Percentiles rank a stretch among this genome's conserved stretches.
Evolutionary conservation across 768 basidiomycete genomes (phyloP).

Genomic region (Psilocybe cubensis): DNA sequence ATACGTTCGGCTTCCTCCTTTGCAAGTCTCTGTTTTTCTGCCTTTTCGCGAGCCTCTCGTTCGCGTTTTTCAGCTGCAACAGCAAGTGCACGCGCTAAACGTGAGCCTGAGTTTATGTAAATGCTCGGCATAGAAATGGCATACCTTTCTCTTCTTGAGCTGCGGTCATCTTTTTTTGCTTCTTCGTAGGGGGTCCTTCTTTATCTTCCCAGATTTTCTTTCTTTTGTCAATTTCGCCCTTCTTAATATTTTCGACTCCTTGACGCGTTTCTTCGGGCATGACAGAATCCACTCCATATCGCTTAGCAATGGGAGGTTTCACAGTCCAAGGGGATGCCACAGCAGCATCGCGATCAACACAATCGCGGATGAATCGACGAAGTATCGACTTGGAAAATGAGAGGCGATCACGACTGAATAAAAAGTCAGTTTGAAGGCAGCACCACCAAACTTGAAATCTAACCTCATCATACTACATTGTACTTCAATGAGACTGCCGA

Average conservation of each 20-base stretch:
- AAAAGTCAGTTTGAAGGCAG: neutral
- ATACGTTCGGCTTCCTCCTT: slow-evolving; percentile 76
- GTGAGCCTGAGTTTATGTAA: slow-evolving; percentile 25
- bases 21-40: slow-evolving; percentile 62
- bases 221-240: slow-evolving; percentile 89
- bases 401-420: slow-evolving; percentile 84
- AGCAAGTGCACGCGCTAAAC: slow-evolving; percentile 21
- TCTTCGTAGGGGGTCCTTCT: slow-evolving; percentile 80
- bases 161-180: slow-evolving; percentile 76
- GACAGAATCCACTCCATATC: slow-evolving; percentile 82
- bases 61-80: slow-evolving; percentile 64
- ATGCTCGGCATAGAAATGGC: slow-evolving; percentile 8
- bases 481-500: slow-evolving; percentile 84
- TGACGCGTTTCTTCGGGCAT: slow-evolving; percentile 87
- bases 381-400: slow-evolving; percentile 97
- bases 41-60: slow-evolving; percentile 70
- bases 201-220: slow-evolving; percentile 92
- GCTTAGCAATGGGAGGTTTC: slow-evolving; percentile 80
- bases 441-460: slow-evolving; percentile 20
- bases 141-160: slow-evolving; percentile 78
- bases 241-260: slow-evolving; percentile 79
- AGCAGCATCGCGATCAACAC: slow-evolving; percentile 89
- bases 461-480: slow-evolving; percentile 82
- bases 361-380: slow-evolving; percentile 94
- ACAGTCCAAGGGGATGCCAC: slow-evolving; percentile 97